These are phyloP conservation scores for Colletotrichum scovillei DNA, from an alignment of 2,329 filamentous ascomycete genomes.

Conservation along the genomic window DNA sequence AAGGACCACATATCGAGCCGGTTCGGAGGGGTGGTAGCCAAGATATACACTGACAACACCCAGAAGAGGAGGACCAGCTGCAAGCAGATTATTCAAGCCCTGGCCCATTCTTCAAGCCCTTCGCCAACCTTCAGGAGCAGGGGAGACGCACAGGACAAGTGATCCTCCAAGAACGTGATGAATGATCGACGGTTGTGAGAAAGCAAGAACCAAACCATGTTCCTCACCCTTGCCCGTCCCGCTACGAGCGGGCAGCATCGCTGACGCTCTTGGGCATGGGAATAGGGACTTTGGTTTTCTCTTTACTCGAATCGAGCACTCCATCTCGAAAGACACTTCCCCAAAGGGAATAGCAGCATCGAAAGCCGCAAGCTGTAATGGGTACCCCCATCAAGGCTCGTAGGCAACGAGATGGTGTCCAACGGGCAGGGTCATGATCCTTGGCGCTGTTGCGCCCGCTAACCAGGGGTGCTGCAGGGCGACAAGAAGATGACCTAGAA, in stretches of 20 bases:
- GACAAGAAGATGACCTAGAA: neutral
- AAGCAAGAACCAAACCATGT: neutral
- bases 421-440: neutral
- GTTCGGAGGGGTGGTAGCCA: neutral
- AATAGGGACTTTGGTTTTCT: neutral
- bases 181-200: neutral
- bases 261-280: neutral
- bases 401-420: neutral
- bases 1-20: neutral
- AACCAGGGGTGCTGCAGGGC: neutral
- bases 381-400: neutral
- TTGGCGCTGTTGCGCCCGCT: neutral
- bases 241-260: neutral
- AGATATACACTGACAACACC: neutral
- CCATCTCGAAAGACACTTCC: neutral
- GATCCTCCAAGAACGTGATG: neutral
- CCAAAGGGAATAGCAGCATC: neutral
- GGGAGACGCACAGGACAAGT: neutral
- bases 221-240: neutral
- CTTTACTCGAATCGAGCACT: neutral
- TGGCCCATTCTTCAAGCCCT: neutral
- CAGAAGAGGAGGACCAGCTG: neutral
- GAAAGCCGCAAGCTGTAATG: neutral
- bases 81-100: neutral
- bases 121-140: slow-evolving; percentile 21